Evolutionary conservation across 257 asterid genomes (phyloP).

Genomic region (Solanum tarijense): DNA sequence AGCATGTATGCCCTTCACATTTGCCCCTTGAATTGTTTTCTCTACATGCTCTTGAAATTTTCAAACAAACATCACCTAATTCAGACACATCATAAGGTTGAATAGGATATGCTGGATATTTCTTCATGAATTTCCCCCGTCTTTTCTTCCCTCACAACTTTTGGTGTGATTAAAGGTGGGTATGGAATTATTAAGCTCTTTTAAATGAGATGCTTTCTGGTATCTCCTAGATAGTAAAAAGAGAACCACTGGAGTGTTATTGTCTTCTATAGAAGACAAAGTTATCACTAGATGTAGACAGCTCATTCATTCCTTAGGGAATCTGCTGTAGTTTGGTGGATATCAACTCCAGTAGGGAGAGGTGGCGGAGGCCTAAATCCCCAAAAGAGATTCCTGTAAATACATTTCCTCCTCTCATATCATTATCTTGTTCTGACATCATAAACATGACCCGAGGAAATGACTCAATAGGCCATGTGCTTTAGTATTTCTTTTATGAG

Average conservation of each 20-base stretch:
- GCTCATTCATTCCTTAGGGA: neutral
- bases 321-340: neutral
- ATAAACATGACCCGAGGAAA: neutral
- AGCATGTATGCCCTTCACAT: neutral
- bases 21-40: neutral
- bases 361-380: neutral
- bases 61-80: neutral
- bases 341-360: neutral
- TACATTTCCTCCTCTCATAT: neutral
- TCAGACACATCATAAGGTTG: neutral
- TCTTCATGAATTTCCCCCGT: neutral
- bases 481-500: neutral
- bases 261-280: neutral
- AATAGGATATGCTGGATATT: neutral
- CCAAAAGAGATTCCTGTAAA: neutral
- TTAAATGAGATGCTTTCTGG: neutral
- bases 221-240: neutral
- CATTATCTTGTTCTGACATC: neutral
- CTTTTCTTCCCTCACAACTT: neutral
- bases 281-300: neutral
- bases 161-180: neutral
- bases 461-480: neutral
- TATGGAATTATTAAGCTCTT: neutral
- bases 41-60: neutral
- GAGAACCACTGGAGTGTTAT: neutral